Conservation (phyloP, 345 rosid species). For the Syzygium aromaticum region DNA sequence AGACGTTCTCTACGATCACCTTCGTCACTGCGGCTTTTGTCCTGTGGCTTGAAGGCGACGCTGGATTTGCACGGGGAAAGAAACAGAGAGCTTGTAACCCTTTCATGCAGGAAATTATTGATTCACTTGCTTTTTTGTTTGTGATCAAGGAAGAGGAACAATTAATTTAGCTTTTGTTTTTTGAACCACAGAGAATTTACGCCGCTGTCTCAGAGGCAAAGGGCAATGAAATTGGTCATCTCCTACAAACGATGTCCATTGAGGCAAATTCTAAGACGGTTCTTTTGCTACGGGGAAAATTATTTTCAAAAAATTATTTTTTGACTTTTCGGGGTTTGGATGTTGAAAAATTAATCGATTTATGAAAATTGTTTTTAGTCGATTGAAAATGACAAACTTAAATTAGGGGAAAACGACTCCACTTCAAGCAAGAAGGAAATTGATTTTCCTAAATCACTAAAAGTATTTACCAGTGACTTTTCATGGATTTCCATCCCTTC, state of each 20-base stretch:
- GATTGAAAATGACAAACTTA: neutral
- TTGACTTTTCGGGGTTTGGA: neutral
- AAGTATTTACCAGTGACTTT: neutral
- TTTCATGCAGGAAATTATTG: neutral
- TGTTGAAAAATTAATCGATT: neutral
- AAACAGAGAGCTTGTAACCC: neutral
- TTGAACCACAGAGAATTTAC: neutral
- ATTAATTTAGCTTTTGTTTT: neutral
- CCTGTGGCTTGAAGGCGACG: neutral
- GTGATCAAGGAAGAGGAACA: neutral
- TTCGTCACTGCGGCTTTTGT: neutral
- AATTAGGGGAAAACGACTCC: neutral
- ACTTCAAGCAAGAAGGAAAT: neutral
- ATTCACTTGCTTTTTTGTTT: neutral
- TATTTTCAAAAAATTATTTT: neutral
- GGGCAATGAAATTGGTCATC: neutral
- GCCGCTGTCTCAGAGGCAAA: neutral
- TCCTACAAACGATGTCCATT: neutral
- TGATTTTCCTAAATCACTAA: neutral
- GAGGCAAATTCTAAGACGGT: neutral
- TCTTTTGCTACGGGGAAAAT: neutral
- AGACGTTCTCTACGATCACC: neutral
- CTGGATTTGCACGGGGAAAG: neutral
- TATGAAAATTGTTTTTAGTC: neutral
- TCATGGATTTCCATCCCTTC: neutral